Evolutionary conservation across 1,139 yeast species (phyloP).

Genomic region (Nakaseomyces delphensis): DNA sequence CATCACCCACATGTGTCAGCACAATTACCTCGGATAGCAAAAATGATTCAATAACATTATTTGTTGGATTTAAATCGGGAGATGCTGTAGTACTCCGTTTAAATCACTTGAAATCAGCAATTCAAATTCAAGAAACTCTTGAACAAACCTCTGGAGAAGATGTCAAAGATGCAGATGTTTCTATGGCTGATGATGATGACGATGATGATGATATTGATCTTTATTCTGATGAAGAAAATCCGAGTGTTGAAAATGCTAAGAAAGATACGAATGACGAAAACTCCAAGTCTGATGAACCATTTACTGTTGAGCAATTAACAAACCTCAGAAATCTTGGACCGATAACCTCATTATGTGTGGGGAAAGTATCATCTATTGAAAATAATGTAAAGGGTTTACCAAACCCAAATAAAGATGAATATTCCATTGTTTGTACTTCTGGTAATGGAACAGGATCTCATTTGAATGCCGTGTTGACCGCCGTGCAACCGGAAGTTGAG

Average conservation of each 20-base stretch:
- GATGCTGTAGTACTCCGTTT: constrained; percentile 24
- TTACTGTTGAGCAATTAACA: constrained; percentile 44
- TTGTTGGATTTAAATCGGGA: constrained; percentile 30
- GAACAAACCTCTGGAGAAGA: background rate
- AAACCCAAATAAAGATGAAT: constrained; percentile 59
- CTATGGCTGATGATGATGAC: constrained; percentile 18
- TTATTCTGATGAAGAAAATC: constrained; percentile 28
- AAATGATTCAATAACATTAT: constrained; percentile 18
- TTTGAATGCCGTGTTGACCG: constrained; percentile 53
- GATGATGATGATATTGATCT: constrained; percentile 30
- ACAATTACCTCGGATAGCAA: constrained; percentile 14
- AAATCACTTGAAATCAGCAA: constrained; percentile 27
- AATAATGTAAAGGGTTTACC: constrained; percentile 50
- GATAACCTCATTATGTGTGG: constrained; percentile 58
- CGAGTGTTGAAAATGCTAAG: constrained; percentile 21
- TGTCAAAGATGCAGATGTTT: background rate
- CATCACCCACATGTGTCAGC: constrained; percentile 23
- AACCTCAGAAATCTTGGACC: constrained; percentile 65
- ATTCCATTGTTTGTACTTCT: constrained; percentile 60
- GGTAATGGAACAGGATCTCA: constrained; percentile 54
- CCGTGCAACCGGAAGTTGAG: constrained; percentile 55
- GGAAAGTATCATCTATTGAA: constrained; percentile 48
- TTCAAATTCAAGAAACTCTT: constrained; percentile 17
- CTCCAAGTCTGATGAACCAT: constrained; percentile 29
- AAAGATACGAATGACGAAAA: constrained; percentile 26